Evolutionary conservation across 2,329 filamentous ascomycete genomes (phyloP), one percentile per base, ranked within the genome.

Genomic region (Hypoxylon sp.): DNA sequence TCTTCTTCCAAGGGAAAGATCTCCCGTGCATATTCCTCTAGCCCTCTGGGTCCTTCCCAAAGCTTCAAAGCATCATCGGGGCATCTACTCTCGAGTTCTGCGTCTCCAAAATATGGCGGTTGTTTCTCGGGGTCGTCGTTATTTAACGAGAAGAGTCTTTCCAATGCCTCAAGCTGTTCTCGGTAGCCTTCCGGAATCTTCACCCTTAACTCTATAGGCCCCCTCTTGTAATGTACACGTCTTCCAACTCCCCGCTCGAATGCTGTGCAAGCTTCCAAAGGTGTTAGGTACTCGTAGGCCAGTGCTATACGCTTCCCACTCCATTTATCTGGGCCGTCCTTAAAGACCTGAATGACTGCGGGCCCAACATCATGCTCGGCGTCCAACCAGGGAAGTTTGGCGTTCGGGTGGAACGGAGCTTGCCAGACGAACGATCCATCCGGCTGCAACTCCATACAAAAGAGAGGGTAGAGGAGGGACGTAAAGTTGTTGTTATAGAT

Each of bases 401-500:
- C 91, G 73, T 97, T 88, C 1, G 93, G 92, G 74, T 97, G 93
- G 79, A 98, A 98, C 0, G 96, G 96, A 1, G 95, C 95, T 76
- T 93, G 90, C 96, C 96, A 98, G 64, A 91, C 83, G 78, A 98
- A 98, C 59, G 92, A 94, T 17, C 93, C 94, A 74, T 98, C 93
- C 1, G 85, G 80, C 79, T 93, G 90, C 50, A 97, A 83, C 70
- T 97, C 93, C 92, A 98, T 97, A 81, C 94, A 96, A 82, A 98
- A 98, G 3, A 98, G 86, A 1, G 96, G 96, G 77, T 97, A 98
- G 1, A 89, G 90, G 32, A 98, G 85, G 50, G 93, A 96, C 30
- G 95, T 98, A 81, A 98, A 99, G 79, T 99, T 98, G 82, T 98
- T 98, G 85, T 98, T 97, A 85, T 98, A 99, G 75, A 98, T 98